Conservation (phyloP, 352 stramenopile species). For the Pythium coloratum region DNA sequence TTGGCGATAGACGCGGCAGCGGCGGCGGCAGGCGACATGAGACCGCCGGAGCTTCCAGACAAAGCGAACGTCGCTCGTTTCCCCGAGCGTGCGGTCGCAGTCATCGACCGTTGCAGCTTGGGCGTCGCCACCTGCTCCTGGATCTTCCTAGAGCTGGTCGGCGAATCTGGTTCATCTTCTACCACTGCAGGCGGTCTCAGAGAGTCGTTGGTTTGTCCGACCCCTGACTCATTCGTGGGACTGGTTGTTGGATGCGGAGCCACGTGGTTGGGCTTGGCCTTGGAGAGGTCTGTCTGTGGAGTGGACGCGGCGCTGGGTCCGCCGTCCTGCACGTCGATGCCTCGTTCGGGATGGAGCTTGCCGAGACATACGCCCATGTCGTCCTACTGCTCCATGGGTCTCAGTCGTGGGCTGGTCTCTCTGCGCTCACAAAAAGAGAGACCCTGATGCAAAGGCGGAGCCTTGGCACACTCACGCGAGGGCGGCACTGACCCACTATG, state of each 20-base stretch:
- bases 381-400: slow-evolving; percentile 10
- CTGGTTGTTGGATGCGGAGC: slow-evolving; percentile 1
- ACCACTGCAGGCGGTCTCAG: background rate
- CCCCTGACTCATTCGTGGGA: background rate
- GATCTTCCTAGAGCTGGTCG: background rate
- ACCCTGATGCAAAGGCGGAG: background rate
- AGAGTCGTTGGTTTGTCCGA: background rate
- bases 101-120: slow-evolving; percentile 11
- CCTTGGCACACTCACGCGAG: background rate
- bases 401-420: background rate
- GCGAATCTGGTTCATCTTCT: background rate
- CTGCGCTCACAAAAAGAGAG: background rate
- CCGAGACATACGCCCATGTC: slow-evolving; percentile 28
- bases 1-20: background rate
- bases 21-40: background rate
- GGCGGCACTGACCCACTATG: background rate
- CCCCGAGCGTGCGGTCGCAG: slow-evolving; percentile 1
- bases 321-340: slow-evolving; percentile 11
- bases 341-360: slow-evolving; percentile 17
- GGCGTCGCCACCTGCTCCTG: background rate
- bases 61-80: slow-evolving; percentile 23
- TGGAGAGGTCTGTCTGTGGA: background rate
- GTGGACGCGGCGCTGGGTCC: background rate
- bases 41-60: slow-evolving; percentile 3
- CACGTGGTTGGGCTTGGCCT: slow-evolving; percentile 17